Conservation (phyloP, 1,284 basidiomycete genomes). For the Trichosporon sp. region DNA sequence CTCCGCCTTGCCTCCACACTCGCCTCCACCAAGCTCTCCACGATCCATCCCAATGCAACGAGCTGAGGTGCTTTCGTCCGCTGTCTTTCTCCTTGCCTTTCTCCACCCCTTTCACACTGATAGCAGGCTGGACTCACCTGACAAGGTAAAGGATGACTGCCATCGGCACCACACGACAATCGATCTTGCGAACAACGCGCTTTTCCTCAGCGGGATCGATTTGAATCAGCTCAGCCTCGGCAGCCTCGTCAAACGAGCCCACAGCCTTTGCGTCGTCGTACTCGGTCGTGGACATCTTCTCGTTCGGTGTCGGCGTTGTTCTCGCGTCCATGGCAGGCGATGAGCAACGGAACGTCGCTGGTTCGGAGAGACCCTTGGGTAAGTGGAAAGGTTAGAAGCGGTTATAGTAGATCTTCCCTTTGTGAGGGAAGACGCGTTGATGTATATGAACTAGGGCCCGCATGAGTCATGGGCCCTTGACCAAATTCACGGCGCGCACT, state of each 20-base stretch:
- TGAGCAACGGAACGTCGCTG: too few species aligned
- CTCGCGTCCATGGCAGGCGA: not conserved
- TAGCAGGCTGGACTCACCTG: not conserved
- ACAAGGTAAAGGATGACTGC: not conserved
- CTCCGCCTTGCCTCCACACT: too few species aligned
- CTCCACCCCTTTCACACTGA: not conserved
- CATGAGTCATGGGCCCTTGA: not conserved
- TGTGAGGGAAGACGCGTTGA: not conserved
- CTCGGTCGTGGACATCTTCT: not conserved
- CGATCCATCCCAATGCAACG: too few species aligned
- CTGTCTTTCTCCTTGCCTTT: not conserved
- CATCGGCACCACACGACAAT: not conserved
- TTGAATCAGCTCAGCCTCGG: not conserved
- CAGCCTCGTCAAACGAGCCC: not conserved
- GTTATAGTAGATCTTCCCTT: not conserved
- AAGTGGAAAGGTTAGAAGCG: not conserved
- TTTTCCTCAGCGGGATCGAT: slow-evolving; percentile 8
- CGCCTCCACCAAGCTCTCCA: too few species aligned
- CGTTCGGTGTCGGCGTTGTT: not conserved
- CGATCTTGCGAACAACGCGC: slow-evolving; percentile 10
- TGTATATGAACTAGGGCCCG: not conserved
- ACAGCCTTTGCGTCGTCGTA: slow-evolving; percentile 7
- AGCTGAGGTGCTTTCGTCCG: not conserved
- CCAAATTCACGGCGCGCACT: not conserved
- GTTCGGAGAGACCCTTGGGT: not conserved